phyloP scores from a whole-genome alignment of 768 basidiomycete species.

The Leccinum subtestaceum region DNA sequence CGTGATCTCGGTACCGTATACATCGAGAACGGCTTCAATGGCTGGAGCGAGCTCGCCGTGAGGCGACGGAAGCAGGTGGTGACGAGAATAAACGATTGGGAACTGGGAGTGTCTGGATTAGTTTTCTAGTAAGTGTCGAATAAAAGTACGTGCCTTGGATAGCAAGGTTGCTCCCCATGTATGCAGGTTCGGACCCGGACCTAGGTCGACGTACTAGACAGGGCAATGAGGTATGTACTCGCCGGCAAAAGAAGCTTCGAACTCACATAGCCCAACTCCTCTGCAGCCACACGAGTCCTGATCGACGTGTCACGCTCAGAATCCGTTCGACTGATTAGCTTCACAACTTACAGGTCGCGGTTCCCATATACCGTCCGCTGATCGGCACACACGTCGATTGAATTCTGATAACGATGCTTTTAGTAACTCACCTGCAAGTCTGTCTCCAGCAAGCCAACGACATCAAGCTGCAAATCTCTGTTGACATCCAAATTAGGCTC shows the following conservation, averaged over 20 bases:
- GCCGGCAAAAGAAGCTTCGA: background rate
- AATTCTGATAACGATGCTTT: background rate
- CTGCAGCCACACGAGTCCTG: constrained; percentile 72
- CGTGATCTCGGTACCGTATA: constrained; percentile 73
- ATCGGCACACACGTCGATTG: constrained; percentile 5
- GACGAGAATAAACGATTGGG: constrained; percentile 82
- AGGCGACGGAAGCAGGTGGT: constrained; percentile 86
- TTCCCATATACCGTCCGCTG: constrained; percentile 78
- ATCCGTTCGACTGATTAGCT: background rate
- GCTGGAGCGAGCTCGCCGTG: constrained; percentile 84
- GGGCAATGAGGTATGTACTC: constrained; percentile 4
- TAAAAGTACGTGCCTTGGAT: constrained; percentile 53
- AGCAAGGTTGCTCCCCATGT: constrained; percentile 87
- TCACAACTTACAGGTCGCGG: constrained; percentile 64
- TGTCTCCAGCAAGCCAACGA: constrained; percentile 83
- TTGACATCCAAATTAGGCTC: background rate
- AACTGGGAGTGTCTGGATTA: constrained; percentile 46
- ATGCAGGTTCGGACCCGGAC: constrained; percentile 84
- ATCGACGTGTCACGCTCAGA: constrained; percentile 5
- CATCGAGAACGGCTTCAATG: constrained; percentile 80
- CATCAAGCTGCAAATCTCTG: constrained; percentile 81
- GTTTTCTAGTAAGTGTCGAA: background rate
- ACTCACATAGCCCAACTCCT: constrained; percentile 80
- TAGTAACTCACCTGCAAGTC: constrained; percentile 67
- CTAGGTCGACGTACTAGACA: constrained; percentile 77